Percentiles rank a stretch among this genome's conserved stretches.
Evolutionary conservation across 2,329 filamentous ascomycete species (phyloP).

Genomic region (Neonectria faginata): DNA sequence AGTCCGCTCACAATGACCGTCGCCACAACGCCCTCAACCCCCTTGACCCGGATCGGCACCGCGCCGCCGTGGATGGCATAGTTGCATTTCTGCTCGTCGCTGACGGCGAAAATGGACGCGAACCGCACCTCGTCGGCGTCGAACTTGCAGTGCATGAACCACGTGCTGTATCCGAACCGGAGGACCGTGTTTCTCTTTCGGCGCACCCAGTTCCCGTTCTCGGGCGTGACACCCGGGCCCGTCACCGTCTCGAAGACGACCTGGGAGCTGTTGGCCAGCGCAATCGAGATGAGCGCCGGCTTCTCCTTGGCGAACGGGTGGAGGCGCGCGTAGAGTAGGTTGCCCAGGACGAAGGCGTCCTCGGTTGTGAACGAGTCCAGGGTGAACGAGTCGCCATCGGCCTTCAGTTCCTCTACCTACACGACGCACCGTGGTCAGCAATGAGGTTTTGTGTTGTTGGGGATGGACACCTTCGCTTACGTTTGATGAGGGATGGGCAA

Average conservation of each 20-base stretch:
- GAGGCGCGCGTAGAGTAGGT: slow-evolving; percentile 72
- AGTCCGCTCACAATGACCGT: slow-evolving; percentile 82
- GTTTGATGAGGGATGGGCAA: slow-evolving; percentile 38
- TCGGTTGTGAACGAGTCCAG: slow-evolving; percentile 68
- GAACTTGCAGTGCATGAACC: slow-evolving; percentile 78
- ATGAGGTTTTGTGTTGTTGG: background rate
- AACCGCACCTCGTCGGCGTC: slow-evolving; percentile 73
- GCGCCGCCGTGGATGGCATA: slow-evolving; percentile 86
- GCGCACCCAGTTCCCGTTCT: slow-evolving; percentile 77
- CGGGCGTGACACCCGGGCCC: slow-evolving; percentile 74
- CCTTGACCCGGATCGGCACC: slow-evolving; percentile 76
- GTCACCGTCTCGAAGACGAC: slow-evolving; percentile 78
- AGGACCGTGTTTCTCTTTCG: slow-evolving; percentile 80
- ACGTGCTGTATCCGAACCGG: slow-evolving; percentile 76
- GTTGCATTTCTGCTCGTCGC: slow-evolving; percentile 63
- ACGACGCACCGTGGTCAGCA: slow-evolving; percentile 8
- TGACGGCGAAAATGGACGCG: slow-evolving; percentile 72
- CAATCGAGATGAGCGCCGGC: slow-evolving; percentile 73
- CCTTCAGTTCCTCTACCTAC: slow-evolving; percentile 47
- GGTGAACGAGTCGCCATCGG: slow-evolving; percentile 57
- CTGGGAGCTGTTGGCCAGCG: slow-evolving; percentile 68
- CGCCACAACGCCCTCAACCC: slow-evolving; percentile 80
- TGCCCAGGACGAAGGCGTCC: slow-evolving; percentile 75
- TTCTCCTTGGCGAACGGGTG: slow-evolving; percentile 57
- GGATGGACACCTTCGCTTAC: slow-evolving; percentile 21